These are phyloP conservation scores for Clonostachys rosea DNA, from an alignment of 2,329 filamentous ascomycete genomes.

Conservation along the genomic window DNA sequence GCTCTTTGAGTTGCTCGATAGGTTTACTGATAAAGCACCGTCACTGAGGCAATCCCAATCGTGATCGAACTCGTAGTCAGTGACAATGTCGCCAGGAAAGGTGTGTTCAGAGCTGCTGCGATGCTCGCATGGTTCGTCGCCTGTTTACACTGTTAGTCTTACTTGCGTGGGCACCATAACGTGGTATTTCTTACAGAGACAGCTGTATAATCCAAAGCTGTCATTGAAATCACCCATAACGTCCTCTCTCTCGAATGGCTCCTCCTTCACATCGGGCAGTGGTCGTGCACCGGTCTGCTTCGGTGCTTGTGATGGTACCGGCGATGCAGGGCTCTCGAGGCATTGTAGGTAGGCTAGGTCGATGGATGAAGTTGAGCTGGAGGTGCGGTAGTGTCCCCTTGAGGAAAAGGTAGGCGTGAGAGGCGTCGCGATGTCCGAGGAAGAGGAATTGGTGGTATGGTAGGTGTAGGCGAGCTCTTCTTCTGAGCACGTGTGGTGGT, in stretches of 20 bases:
- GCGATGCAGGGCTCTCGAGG: conserved; percentile 39
- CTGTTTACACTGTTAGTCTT: conserved; percentile 27
- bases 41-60: conserved; percentile 65
- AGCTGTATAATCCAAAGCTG: conserved; percentile 53
- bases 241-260: conserved; percentile 67
- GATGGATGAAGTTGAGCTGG: conserved; percentile 76
- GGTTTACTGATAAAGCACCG: conserved; percentile 43
- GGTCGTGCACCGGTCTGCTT: conserved; percentile 43
- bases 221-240: conserved; percentile 6
- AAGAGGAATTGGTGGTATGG: conserved; percentile 44
- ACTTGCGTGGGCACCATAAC: conserved; percentile 6
- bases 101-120: conserved; percentile 36
- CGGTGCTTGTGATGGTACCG: conserved; percentile 1
- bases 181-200: conserved; percentile 62
- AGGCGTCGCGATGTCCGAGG: conserved; percentile 66
- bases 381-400: conserved; percentile 58
- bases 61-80: conserved; percentile 49
- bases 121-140: conserved; percentile 59
- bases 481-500: conserved; percentile 17
- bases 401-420: conserved; percentile 67
- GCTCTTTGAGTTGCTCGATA: conserved; percentile 16
- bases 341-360: conserved; percentile 43
- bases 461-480: conserved; percentile 29
- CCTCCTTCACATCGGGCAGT: conserved; percentile 81
- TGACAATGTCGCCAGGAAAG: conserved; percentile 27